A percentile compares a stretch with the other conserved stretches of the same genome.
Conservation (phyloP, 1,139 yeast species). For the Wickerhamomyces sp. region DNA sequence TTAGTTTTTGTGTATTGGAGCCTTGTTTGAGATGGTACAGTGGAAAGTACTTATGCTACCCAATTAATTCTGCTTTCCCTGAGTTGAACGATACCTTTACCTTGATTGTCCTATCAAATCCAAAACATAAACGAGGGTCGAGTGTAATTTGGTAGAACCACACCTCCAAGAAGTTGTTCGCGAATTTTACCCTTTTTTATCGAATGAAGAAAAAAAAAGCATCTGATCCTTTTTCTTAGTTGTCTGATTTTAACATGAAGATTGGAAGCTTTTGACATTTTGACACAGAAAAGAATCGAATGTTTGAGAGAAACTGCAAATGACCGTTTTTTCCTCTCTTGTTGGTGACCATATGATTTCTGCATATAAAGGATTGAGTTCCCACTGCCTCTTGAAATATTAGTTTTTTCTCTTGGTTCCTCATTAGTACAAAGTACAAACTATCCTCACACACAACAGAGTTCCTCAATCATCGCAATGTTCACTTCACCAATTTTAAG, state of each 20-base stretch:
- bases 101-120: too few species aligned
- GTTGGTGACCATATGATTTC: too few species aligned
- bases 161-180: background rate
- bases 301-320: background rate
- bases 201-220: background rate
- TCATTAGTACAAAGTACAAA: too few species aligned
- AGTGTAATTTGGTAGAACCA: background rate
- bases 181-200: background rate
- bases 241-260: background rate
- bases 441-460: background rate
- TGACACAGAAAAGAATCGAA: background rate
- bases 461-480: conserved; percentile 11
- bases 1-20: too few species aligned
- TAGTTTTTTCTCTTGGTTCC: too few species aligned
- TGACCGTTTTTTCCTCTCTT: too few species aligned
- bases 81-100: background rate
- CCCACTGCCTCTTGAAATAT: too few species aligned
- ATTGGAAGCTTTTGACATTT: too few species aligned
- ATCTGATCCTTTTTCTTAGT: background rate
- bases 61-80: background rate
- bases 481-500: conserved; percentile 21
- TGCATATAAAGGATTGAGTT: too few species aligned
- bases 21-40: background rate
- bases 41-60: background rate
- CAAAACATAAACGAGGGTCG: too few species aligned